These are phyloP conservation scores for Pythium biforme DNA, from an alignment of 352 stramenopile genomes.

Conservation along the genomic window DNA sequence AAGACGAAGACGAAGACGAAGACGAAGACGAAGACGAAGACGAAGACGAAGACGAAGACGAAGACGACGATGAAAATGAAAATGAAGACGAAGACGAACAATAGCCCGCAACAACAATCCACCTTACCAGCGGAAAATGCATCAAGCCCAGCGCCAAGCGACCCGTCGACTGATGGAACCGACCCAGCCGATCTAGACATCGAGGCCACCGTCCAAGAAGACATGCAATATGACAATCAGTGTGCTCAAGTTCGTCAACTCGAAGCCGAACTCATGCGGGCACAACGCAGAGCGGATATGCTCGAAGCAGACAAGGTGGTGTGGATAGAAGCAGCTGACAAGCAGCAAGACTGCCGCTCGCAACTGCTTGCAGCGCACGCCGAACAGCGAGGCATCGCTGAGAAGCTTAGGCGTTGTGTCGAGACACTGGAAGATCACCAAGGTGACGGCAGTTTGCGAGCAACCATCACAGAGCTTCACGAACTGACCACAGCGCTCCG, in stretches of 20 bases:
- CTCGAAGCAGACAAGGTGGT: constrained; percentile 11
- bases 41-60: background rate
- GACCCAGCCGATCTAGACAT: background rate
- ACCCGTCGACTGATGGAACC: background rate
- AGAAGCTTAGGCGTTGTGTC: constrained; percentile 3
- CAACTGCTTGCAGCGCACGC: constrained; percentile 3
- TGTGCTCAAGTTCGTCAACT: background rate
- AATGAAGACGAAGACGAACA: background rate
- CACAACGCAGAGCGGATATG: background rate
- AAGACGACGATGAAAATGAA: too few relatives aligned
- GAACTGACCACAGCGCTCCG: background rate
- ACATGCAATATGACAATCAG: too few relatives aligned
- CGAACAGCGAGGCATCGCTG: background rate
- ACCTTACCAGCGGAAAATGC: too few relatives aligned
- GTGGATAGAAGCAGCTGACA: constrained; percentile 9
- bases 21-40: background rate
- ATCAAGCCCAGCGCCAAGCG: background rate
- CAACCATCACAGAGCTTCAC: background rate
- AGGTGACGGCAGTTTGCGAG: background rate
- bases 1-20: too few relatives aligned
- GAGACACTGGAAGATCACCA: background rate
- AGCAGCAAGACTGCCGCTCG: constrained; percentile 12
- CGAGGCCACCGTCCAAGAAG: too few relatives aligned
- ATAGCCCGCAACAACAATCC: background rate
- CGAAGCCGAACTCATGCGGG: background rate